Evolutionary conservation across 2,329 filamentous ascomycete species (phyloP).

Genomic region (Beauveria asiatica): DNA sequence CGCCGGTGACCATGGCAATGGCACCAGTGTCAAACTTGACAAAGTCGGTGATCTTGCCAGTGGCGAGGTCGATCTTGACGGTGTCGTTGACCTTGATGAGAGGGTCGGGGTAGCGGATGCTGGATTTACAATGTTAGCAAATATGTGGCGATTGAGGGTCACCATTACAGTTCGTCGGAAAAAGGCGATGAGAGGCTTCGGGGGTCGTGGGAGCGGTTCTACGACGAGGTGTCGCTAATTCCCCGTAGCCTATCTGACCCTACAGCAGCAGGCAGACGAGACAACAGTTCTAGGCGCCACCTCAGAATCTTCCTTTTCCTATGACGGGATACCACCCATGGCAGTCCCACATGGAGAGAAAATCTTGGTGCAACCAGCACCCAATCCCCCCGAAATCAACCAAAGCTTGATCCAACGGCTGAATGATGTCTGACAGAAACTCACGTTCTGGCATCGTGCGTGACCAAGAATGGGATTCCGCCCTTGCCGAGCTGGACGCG

Average conservation of each 20-base stretch:
- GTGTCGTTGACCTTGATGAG: constrained; percentile 99
- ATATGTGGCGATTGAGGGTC: constrained; percentile 14
- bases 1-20: constrained; percentile 97
- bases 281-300: background rate
- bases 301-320: background rate
- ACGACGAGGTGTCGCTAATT: constrained; percentile 3
- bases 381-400: constrained; percentile 40
- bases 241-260: constrained; percentile 1
- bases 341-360: background rate
- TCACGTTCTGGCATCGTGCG: constrained; percentile 99
- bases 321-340: background rate
- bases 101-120: constrained; percentile 98
- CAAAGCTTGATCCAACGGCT: constrained; percentile 99
- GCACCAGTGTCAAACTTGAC: constrained; percentile 98
- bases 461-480: constrained; percentile 99
- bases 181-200: constrained; percentile 17
- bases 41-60: constrained; percentile 96
- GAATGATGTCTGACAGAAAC: constrained; percentile 95
- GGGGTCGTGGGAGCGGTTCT: constrained; percentile 3
- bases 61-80: constrained; percentile 95
- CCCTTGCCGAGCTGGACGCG: constrained; percentile 98
- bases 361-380: background rate
- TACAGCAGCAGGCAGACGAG: constrained; percentile 9
- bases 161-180: constrained; percentile 14
- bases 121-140: constrained; percentile 40